Percentiles rank a stretch among this genome's conserved stretches.
Evolutionary conservation across 495 filamentous ascomycete species (phyloP).

Genomic region (Tetracladium marchalianum): DNA sequence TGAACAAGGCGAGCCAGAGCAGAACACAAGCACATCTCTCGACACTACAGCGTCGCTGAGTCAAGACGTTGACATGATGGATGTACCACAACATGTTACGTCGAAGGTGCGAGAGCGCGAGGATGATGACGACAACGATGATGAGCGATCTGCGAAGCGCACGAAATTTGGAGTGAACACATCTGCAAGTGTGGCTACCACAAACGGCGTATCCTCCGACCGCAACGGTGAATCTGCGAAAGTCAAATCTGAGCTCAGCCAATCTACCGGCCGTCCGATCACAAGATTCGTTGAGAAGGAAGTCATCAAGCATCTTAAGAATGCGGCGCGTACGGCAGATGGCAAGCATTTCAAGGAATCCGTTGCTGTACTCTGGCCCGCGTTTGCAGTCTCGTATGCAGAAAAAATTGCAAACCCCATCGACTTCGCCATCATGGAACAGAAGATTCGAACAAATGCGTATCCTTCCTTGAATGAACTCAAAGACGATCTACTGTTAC

Average conservation of each 20-base stretch:
- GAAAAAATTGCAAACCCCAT: constrained; percentile 65
- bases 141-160: constrained; percentile 72
- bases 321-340: constrained; percentile 71
- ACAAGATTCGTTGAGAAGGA: constrained; percentile 36
- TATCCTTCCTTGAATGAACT: constrained; percentile 58
- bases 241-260: constrained; percentile 18
- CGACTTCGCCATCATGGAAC: constrained; percentile 76
- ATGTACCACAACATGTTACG: constrained; percentile 7
- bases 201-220: constrained; percentile 4
- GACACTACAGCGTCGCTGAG: not conserved
- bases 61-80: constrained; percentile 15
- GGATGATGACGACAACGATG: constrained; percentile 55
- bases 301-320: constrained; percentile 45
- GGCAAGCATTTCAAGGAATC: constrained; percentile 63
- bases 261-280: constrained; percentile 25
- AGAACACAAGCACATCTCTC: not conserved
- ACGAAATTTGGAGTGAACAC: constrained; percentile 47
- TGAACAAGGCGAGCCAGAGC: not conserved
- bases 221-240: constrained; percentile 13
- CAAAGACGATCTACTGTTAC: constrained; percentile 58
- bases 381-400: constrained; percentile 51
- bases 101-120: constrained; percentile 54
- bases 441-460: constrained; percentile 53
- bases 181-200: constrained; percentile 1
- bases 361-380: constrained; percentile 47